Evolutionary conservation across 306 rosid genomes (phyloP).

Genomic region (Cucurbita maxima): DNA sequence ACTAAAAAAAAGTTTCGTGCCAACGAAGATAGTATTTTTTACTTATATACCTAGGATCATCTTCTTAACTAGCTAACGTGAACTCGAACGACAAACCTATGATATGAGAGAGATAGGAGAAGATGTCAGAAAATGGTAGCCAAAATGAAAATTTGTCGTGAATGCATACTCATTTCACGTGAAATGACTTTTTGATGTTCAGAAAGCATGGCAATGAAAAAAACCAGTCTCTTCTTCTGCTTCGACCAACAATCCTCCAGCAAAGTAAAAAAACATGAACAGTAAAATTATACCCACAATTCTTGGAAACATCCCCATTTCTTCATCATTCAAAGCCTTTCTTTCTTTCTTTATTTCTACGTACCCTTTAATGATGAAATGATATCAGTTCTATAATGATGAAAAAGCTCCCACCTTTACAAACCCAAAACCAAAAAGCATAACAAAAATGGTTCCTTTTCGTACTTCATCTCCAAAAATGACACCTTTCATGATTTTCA

Average conservation of each 20-base stretch:
- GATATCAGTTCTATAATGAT: neutral
- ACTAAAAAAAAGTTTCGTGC: too few relatives aligned
- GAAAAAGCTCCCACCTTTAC: neutral
- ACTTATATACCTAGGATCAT: too few relatives aligned
- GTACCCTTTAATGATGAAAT: neutral
- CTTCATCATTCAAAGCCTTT: too few relatives aligned
- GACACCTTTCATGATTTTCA: neutral
- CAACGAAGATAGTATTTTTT: too few relatives aligned
- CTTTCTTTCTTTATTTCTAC: neutral
- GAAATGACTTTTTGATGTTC: neutral
- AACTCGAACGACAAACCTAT: too few relatives aligned
- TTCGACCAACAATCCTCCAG: slow-evolving; percentile 5
- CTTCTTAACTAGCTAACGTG: too few relatives aligned
- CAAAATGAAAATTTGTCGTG: slow-evolving; percentile 3
- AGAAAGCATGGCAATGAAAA: neutral
- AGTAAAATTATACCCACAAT: neutral
- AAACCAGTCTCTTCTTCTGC: neutral
- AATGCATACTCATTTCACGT: neutral
- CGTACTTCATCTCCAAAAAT: slow-evolving; percentile 1
- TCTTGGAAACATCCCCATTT: neutral
- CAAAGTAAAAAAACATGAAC: neutral
- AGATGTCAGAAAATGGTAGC: neutral
- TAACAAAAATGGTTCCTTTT: neutral
- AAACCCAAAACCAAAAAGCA: neutral
- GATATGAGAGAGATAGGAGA: neutral